A percentile compares a stretch with the other conserved stretches of the same genome.
These are phyloP conservation scores for Lolium multiflorum DNA, from an alignment of 176 grass and related monocot species.

Conservation along the genomic window DNA sequence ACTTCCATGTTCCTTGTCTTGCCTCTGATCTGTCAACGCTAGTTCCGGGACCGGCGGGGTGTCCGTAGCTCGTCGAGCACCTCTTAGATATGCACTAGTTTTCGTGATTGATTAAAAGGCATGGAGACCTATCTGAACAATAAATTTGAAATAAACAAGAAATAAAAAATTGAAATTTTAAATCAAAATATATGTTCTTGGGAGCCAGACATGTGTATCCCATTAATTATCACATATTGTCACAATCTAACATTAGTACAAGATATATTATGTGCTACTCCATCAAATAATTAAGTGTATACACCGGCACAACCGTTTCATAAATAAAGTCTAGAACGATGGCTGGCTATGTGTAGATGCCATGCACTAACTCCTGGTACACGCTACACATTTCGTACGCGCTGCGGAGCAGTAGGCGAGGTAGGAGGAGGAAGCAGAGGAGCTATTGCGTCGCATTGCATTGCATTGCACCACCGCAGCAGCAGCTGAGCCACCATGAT, in stretches of 20 bases:
- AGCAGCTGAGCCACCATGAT: slow-evolving; percentile 28
- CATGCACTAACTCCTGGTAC: neutral
- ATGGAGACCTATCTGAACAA: too few species aligned
- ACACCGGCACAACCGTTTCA: neutral
- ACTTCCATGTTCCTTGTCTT: too few species aligned
- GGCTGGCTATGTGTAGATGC: neutral
- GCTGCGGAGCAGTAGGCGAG: neutral
- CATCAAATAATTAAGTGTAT: neutral
- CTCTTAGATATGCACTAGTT: neutral
- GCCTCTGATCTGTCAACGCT: too few species aligned
- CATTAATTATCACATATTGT: too few species aligned
- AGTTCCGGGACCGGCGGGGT: too few species aligned
- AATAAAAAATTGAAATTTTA: too few species aligned
- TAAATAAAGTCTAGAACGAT: neutral
- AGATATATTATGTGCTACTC: neutral
- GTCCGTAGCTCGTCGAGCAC: too few species aligned
- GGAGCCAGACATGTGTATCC: too few species aligned
- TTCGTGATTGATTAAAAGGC: neutral
- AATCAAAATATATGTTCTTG: too few species aligned
- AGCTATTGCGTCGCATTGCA: slow-evolving; percentile 36
- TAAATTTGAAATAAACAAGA: too few species aligned
- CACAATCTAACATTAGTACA: too few species aligned
- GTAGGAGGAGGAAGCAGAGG: neutral
- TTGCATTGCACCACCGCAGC: neutral
- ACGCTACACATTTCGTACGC: slow-evolving; percentile 1